Conservation (phyloP, 2,329 filamentous ascomycete species). For the Pestalotiopsis sp. region DNA sequence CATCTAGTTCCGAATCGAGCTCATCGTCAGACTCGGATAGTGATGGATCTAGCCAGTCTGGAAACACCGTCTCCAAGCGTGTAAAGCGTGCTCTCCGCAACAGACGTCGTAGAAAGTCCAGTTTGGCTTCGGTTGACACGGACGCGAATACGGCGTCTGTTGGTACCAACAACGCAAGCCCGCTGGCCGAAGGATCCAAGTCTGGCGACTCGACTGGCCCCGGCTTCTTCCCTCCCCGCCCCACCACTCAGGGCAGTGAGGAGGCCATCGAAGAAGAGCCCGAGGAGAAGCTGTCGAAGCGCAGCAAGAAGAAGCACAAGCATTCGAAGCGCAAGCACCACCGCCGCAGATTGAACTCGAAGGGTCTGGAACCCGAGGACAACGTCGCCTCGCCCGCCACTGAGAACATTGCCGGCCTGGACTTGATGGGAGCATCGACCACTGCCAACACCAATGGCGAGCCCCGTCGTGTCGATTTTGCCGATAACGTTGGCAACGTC, state of each 20-base stretch:
- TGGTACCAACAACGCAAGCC: conserved; percentile 37
- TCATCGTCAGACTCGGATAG: conserved; percentile 68
- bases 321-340: conserved; percentile 48
- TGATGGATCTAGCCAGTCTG: conserved; percentile 64
- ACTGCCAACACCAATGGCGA: conserved; percentile 36
- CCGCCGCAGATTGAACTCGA: conserved; percentile 29
- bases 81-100: conserved; percentile 76
- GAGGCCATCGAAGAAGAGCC: conserved; percentile 46
- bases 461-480: conserved; percentile 63
- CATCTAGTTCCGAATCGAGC: conserved; percentile 59
- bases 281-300: conserved; percentile 16
- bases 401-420: conserved; percentile 12
- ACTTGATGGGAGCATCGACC: not conserved
- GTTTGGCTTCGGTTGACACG: conserved; percentile 68
- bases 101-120: conserved; percentile 76
- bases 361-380: conserved; percentile 23
- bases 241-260: conserved; percentile 45
- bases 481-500: conserved; percentile 29
- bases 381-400: conserved; percentile 7
- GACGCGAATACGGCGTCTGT: conserved; percentile 43
- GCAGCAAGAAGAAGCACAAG: conserved; percentile 37
- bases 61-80: conserved; percentile 70
- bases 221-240: conserved; percentile 35
- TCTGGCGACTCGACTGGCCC: conserved; percentile 42
- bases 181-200: conserved; percentile 37